A percentile compares a stretch with the other conserved stretches of the same genome.
These are phyloP conservation scores for Sphagnum fallax DNA, from an alignment of 228 moss, liverwort and hornwort genomes.

Conservation along the genomic window DNA sequence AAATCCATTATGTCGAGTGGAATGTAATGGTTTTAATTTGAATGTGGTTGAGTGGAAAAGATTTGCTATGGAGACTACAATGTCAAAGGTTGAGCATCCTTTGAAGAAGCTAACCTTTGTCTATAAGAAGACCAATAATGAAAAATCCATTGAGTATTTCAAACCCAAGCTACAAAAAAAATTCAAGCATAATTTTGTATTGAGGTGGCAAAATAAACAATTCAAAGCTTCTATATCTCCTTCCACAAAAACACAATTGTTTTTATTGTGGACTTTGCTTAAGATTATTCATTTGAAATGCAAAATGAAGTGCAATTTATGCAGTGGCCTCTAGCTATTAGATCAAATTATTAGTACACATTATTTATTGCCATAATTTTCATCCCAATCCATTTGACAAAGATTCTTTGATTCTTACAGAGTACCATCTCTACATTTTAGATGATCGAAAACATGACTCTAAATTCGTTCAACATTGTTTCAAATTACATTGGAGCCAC, in stretches of 20 bases:
- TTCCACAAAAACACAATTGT: neutral
- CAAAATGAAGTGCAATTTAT: conserved; percentile 1
- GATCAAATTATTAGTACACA: neutral
- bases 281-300: conserved; percentile 4
- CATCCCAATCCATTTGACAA: too few species aligned
- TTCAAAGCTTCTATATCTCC: neutral
- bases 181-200: neutral
- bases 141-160: neutral
- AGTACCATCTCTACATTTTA: too few species aligned
- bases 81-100: neutral
- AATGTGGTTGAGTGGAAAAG: too few species aligned
- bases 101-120: neutral
- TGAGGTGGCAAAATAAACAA: neutral
- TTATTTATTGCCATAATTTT: too few species aligned
- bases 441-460: too few species aligned
- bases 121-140: neutral
- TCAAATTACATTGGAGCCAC: too few species aligned
- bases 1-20: too few species aligned
- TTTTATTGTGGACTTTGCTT: conserved; percentile 1
- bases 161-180: too few species aligned
- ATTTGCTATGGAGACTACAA: neutral
- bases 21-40: too few species aligned
- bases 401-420: too few species aligned
- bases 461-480: too few species aligned
- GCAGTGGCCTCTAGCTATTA: conserved; percentile 4